A percentile compares a stretch with the other conserved stretches of the same genome.
Conservation (phyloP, 2,329 filamentous ascomycete genomes). For the Arthrobotrys sinensis region DNA sequence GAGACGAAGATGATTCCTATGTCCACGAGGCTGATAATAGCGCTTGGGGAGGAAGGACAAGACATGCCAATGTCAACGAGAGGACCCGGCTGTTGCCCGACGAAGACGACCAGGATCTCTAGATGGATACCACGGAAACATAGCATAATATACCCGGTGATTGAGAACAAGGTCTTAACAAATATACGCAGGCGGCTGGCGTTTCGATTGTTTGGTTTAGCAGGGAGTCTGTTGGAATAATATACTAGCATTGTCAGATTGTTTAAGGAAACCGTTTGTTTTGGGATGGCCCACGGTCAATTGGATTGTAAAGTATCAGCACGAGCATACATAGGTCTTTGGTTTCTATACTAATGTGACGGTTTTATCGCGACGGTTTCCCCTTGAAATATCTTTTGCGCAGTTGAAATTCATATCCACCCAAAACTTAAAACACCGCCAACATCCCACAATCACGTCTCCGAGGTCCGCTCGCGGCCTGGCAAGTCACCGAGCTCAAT, state of each 20-base stretch:
- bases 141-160: constrained; percentile 20
- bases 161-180: neutral
- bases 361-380: too few species aligned
- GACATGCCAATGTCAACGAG: constrained; percentile 37
- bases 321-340: neutral
- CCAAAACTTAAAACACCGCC: neutral
- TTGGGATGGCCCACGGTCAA: neutral
- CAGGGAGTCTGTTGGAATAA: neutral
- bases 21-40: constrained; percentile 47
- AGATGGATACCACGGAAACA: neutral
- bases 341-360: neutral
- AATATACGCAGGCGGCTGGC: constrained; percentile 9
- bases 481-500: constrained; percentile 7
- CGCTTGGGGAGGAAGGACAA: constrained; percentile 31
- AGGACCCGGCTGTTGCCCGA: constrained; percentile 49
- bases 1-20: constrained; percentile 46
- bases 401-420: neutral
- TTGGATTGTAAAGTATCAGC: constrained; percentile 3
- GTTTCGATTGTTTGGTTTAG: constrained; percentile 2
- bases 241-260: constrained; percentile 22
- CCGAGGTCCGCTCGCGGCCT: neutral
- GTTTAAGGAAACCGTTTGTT: neutral
- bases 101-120: constrained; percentile 44
- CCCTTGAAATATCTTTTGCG: too few species aligned
- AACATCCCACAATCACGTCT: neutral